phyloP scores from a whole-genome alignment of 257 asterid genomes.

The Solanum sitiens region DNA sequence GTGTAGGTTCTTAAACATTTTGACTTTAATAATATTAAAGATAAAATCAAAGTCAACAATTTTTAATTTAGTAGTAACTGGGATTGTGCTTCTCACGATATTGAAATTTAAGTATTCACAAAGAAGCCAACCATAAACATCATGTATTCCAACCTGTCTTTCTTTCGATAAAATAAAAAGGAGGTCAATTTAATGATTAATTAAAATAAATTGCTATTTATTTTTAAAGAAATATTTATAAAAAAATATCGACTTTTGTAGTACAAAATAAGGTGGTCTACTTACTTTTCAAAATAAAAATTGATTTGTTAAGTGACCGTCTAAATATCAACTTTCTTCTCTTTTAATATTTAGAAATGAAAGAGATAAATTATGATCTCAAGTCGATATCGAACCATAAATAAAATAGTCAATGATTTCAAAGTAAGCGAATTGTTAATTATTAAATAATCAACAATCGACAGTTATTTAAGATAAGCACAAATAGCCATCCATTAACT shows the following conservation, averaged over 20 bases:
- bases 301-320: neutral
- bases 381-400: neutral
- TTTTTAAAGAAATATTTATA: neutral
- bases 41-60: neutral
- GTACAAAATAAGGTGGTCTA: neutral
- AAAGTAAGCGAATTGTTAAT: neutral
- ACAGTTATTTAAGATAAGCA: neutral
- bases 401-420: neutral
- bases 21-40: neutral
- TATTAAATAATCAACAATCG: neutral
- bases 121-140: neutral
- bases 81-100: neutral
- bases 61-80: neutral
- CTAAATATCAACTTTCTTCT: neutral
- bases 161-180: neutral
- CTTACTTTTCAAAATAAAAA: neutral
- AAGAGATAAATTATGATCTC: neutral
- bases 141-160: neutral
- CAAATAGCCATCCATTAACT: neutral
- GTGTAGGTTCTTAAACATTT: neutral
- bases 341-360: neutral
- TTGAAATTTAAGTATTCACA: neutral
- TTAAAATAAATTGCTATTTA: neutral
- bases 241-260: neutral
- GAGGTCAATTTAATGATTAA: neutral